Base-by-base conservation (phyloP, 2,329 filamentous ascomycete species). In the Diaporthe vaccinii region DNA sequence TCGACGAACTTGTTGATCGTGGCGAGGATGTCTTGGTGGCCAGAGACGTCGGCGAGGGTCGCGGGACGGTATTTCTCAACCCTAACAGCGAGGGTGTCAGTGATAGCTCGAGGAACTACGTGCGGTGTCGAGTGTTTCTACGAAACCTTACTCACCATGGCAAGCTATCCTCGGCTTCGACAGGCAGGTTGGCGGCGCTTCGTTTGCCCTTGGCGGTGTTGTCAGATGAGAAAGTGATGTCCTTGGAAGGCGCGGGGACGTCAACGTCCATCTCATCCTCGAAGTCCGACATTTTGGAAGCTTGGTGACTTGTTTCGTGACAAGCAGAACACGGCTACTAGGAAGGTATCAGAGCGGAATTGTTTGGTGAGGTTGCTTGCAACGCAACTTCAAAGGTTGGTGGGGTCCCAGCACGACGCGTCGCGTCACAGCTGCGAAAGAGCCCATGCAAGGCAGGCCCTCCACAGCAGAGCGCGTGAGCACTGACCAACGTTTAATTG, bases 1-100 rank as follows among this genome's bases (percentile, higher is more conserved):
- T 98, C 96, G 82, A 99, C 91, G 81, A 99, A 99, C 83, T 96
- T 97, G 89, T 98, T 98, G 86, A 99, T 98, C 2, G 97, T 99
- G 6, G 96, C 93, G 78, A 99, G 92, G 81, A 99, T 98, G 84
- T 99, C 97, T 82, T 98, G 94, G 84, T 99, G 97, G 28, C 97
- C 97, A 4, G 95, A 98, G 75, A 99, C 97, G 84, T 99, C 97
- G 79, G 93, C 91, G 61, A 99, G 91, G 2, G 94, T 95, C 77
- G 93, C 92, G 25, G 97, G 97, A 72, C 97, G 92, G 85, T 98
- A 99, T 82, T 99, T 99, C 83, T 99, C 97, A 12, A 99, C 95
- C 96, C 94, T 95, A 76, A 2, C 15, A 5, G 58, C 8, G 22
- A 2, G 31, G 31, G 49, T 15, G 34, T 55, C 3, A 55, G 34